Conservation (phyloP, 768 basidiomycete species). For the Tylopilus rubrobrunneus region DNA sequence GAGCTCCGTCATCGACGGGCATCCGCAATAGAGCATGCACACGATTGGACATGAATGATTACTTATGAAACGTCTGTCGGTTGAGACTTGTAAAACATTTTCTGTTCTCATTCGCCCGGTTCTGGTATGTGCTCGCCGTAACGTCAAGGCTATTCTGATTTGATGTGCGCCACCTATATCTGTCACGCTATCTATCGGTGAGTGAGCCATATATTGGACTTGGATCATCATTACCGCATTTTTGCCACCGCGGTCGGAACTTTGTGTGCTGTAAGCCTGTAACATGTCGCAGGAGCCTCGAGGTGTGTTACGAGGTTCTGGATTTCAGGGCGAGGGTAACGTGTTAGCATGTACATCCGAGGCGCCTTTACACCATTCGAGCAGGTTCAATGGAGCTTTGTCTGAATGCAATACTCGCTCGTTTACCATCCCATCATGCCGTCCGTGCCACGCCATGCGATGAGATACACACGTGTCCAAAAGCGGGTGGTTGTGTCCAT, state of each 20-base stretch:
- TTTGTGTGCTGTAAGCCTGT: conserved; percentile 14
- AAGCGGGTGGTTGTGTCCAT: conserved; percentile 10
- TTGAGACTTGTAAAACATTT: conserved; percentile 12
- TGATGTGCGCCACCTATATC: conserved; percentile 18
- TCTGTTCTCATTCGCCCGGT: conserved; percentile 8
- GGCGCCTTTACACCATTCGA: conserved; percentile 5
- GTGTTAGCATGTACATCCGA: conserved; percentile 7
- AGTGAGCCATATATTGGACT: background rate
- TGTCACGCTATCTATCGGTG: conserved; percentile 10
- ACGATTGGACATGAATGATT: conserved; percentile 15
- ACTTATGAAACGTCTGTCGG: conserved; percentile 18
- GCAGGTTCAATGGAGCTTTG: conserved; percentile 10
- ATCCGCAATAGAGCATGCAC: conserved; percentile 11
- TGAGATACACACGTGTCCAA: conserved; percentile 12
- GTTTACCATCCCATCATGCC: conserved; percentile 1
- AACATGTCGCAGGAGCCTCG: conserved; percentile 14
- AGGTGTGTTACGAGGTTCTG: conserved; percentile 5
- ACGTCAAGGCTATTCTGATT: conserved; percentile 6
- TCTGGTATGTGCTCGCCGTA: conserved; percentile 12
- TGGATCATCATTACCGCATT: conserved; percentile 21
- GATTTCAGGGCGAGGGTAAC: conserved; percentile 16
- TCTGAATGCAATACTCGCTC: conserved; percentile 5
- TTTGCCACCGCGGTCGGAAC: conserved; percentile 12
- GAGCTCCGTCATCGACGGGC: conserved; percentile 22
- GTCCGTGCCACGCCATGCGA: background rate